Evolutionary conservation across 345 rosid species (phyloP), one percentile per base, ranked within the genome.

Genomic region (Clarkia xantiana): DNA sequence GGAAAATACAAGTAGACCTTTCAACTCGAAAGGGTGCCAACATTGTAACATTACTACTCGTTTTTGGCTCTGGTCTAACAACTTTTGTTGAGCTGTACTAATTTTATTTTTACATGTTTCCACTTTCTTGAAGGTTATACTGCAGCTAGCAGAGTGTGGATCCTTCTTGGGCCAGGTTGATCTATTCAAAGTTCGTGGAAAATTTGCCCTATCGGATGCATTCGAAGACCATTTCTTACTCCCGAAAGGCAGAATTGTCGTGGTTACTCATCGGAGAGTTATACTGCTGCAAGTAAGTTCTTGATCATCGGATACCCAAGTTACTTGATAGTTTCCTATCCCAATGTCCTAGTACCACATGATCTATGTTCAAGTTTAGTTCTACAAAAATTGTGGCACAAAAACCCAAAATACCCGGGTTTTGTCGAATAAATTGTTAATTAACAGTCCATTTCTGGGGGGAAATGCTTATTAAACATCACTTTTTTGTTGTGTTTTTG

Each of bases 181-280:
- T 75, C 75, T 91, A 44, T 91, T 91, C 60, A 93, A 86, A 80
- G 85, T 82, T n/a, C 95, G 96, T 14, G 99, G 94, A 50, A 87
- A 91, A 70, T 84, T 91, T 73, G 99, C 99, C 65, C 67, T 84
- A 47, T 70, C 99, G 36, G 99, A 93, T 70, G 94, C 99, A 53
- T 87, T 84, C 53, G 96, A 93, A 80, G 94, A 80, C 73, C 96
- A 93, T 45, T 93, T 78, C 62, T 50, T 81, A 50, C 86, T 91
- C 44, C 95, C 86, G 0, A 82, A 84, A 67, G 94, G 87, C 57
- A 78, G 70, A 66, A 71, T 78, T 64, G 65, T 78, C 39, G 59
- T 78, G 74, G 75, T 84, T 56, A 91, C 94, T 47, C 96, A 86
- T 69, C 72, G 93, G 4, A 79, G 96, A 71, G 80, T 80, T 14